These are phyloP conservation scores for fission yeast (Schizosaccharomyces pombe) DNA, from an alignment of 805 yeast genomes.

Conservation along the genomic window DNA sequence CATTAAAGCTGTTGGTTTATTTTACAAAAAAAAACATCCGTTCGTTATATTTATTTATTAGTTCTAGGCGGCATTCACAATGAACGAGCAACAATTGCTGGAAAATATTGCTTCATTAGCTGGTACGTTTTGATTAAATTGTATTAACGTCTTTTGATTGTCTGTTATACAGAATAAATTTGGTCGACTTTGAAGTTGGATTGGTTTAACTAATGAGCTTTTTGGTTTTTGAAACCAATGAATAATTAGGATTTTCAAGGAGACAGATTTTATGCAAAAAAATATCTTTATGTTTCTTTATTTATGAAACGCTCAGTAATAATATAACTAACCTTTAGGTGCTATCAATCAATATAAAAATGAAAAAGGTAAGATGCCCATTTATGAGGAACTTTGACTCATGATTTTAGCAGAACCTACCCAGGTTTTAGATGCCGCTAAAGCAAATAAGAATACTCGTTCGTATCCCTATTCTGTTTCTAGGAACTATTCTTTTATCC, in stretches of 20 bases:
- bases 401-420: too few species aligned
- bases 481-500: conserved; percentile 9
- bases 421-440: too few species aligned
- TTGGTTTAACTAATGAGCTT: too few species aligned
- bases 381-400: too few species aligned
- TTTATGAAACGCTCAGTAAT: too few species aligned
- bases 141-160: background rate
- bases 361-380: background rate
- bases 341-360: conserved; percentile 11
- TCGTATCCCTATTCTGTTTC: conserved; percentile 8
- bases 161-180: conserved; percentile 11
- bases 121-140: conserved; percentile 6
- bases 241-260: too few species aligned
- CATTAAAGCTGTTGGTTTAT: too few species aligned
- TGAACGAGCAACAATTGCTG: conserved; percentile 7
- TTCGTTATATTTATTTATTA: too few species aligned
- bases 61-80: too few species aligned
- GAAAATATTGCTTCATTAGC: conserved; percentile 11
- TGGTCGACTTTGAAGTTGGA: conserved; percentile 5
- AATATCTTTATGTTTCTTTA: background rate
- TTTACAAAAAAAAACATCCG: too few species aligned
- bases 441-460: background rate
- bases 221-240: too few species aligned
- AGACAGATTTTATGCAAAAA: too few species aligned
- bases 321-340: conserved; percentile 6